These are phyloP conservation scores for Diplotaxis tenuifolia DNA, from an alignment of 345 rosid species.

Conservation along the genomic window DNA sequence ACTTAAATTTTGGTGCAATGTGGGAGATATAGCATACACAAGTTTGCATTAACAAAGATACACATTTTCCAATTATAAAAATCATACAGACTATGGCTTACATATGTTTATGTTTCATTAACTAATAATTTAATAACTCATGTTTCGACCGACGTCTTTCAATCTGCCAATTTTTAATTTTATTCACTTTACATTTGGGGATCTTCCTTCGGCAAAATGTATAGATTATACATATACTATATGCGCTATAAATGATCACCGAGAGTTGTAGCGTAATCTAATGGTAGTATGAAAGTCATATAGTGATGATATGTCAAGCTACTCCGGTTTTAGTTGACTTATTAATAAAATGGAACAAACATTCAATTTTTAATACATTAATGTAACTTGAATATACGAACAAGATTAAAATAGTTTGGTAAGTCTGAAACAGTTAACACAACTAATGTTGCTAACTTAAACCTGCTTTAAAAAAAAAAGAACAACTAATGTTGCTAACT, in stretches of 20 bases:
- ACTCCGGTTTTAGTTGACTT: background rate
- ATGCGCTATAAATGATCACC: background rate
- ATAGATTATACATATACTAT: background rate
- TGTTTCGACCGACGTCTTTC: slow-evolving; percentile 1
- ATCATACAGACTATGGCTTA: slow-evolving; percentile 16
- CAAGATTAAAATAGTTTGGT: background rate
- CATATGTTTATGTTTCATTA: background rate
- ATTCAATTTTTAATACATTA: background rate
- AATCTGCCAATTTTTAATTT: background rate
- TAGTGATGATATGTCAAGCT: background rate
- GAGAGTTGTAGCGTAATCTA: background rate
- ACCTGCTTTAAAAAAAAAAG: too few relatives aligned
- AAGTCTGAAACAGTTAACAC: background rate
- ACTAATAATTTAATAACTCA: slow-evolving; percentile 11
- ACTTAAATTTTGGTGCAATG: slow-evolving; percentile 28
- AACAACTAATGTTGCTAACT: background rate
- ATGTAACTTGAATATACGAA: background rate
- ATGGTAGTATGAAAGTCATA: background rate
- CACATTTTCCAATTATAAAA: slow-evolving; percentile 29
- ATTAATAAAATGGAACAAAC: background rate
- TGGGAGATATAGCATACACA: slow-evolving; percentile 23
- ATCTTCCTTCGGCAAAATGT: background rate
- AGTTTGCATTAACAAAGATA: slow-evolving; percentile 22
- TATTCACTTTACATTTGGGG: background rate
- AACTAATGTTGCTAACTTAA: background rate